Conservation (phyloP, 257 asterid species). For the Fraxinus cuspidata region DNA sequence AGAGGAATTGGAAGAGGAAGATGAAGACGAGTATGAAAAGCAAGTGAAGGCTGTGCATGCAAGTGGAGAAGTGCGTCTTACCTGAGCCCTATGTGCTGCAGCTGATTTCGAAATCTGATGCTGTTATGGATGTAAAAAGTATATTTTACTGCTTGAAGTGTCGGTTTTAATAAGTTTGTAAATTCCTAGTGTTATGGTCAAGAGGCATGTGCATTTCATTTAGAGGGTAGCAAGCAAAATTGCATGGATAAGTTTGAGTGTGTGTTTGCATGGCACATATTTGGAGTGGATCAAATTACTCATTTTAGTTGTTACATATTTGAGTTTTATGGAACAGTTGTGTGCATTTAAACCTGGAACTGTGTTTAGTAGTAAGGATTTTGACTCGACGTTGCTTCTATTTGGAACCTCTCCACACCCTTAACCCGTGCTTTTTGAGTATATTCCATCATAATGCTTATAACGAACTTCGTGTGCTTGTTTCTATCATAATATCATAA, state of each 20-base stretch:
- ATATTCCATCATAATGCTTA: too few relatives aligned
- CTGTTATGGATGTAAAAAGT: constrained; percentile 16
- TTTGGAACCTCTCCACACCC: neutral
- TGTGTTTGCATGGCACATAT: constrained; percentile 17
- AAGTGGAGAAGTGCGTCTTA: constrained; percentile 66
- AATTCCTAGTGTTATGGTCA: constrained; percentile 26
- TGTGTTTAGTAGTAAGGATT: neutral
- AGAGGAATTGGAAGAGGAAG: constrained; percentile 43
- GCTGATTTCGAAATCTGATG: neutral
- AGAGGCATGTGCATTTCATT: constrained; percentile 22
- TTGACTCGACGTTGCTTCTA: constrained; percentile 7
- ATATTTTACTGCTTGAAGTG: constrained; percentile 7
- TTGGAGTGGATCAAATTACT: neutral
- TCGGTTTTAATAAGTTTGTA: constrained; percentile 35
- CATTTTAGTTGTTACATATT: constrained; percentile 7
- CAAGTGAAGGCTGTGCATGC: constrained; percentile 76
- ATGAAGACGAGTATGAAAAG: constrained; percentile 74
- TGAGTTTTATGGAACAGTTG: constrained; percentile 10
- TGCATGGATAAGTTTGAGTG: constrained; percentile 8
- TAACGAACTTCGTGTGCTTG: neutral
- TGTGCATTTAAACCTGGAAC: constrained; percentile 2
- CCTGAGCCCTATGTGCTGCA: constrained; percentile 24
- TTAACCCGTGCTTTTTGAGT: too few relatives aligned
- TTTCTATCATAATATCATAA: too few relatives aligned
- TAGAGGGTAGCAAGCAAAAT: constrained; percentile 18